A percentile compares a stretch with the other conserved stretches of the same genome.
Conservation (phyloP, 2,329 filamentous ascomycete species). For the Fusarium udum region DNA sequence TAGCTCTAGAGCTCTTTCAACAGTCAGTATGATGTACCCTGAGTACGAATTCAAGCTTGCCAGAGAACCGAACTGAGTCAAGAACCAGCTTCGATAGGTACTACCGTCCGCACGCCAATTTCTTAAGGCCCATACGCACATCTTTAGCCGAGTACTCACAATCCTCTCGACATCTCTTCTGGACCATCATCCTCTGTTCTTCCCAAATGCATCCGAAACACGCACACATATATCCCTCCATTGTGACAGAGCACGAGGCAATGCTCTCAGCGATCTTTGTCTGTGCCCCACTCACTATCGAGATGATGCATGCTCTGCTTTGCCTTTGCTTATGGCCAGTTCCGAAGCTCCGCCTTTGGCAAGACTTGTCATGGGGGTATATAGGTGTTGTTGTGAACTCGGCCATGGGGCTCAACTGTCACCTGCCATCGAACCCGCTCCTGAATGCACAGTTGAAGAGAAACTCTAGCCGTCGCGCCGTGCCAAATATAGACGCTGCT, state of each 20-base stretch:
- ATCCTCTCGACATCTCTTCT: not conserved
- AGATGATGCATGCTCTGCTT: not conserved
- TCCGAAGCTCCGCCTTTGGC: not conserved
- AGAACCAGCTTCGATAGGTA: rapidly evolving
- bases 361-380: not conserved
- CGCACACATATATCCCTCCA: not conserved
- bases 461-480: not conserved
- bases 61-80: not conserved
- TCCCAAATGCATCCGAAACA: not conserved
- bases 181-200: not conserved
- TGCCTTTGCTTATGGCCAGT: not conserved
- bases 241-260: not conserved
- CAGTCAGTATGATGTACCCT: not conserved
- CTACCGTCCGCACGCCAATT: not conserved
- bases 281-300: not conserved
- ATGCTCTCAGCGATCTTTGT: not conserved
- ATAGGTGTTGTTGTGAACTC: not conserved
- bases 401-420: not conserved
- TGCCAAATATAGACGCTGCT: not conserved
- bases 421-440: not conserved
- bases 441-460: not conserved
- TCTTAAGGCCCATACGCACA: not conserved
- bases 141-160: not conserved
- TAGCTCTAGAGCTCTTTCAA: not conserved
- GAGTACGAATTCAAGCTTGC: rapidly evolving